Evolutionary conservation across 2,329 filamentous ascomycete species (phyloP).

Genomic region (Pseudogymnoascus sp.): DNA sequence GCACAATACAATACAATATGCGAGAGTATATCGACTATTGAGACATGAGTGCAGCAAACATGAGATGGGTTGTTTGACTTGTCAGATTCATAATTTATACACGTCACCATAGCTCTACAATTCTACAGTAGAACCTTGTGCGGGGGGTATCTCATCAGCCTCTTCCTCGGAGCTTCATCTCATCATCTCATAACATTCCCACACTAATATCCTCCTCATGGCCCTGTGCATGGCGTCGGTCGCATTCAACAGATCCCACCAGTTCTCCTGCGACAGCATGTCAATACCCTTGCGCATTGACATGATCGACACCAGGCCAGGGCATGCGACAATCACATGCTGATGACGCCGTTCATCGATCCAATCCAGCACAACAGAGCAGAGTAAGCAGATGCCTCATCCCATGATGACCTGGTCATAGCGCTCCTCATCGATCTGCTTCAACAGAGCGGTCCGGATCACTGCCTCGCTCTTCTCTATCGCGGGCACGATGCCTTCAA

Average conservation of each 20-base stretch:
- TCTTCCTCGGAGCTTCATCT: not conserved
- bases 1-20: not conserved
- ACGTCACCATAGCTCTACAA: not conserved
- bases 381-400: constrained; percentile 8
- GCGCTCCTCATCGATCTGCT: constrained; percentile 22
- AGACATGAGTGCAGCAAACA: not conserved
- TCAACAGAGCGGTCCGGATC: constrained; percentile 27
- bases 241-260: not conserved
- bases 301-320: not conserved
- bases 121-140: not conserved
- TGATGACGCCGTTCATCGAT: not conserved
- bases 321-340: not conserved
- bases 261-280: not conserved
- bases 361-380: not conserved
- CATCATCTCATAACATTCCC: not conserved
- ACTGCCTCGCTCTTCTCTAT: constrained; percentile 26
- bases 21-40: not conserved
- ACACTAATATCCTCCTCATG: not conserved
- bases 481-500: constrained; percentile 25
- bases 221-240: not conserved
- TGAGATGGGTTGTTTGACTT: not conserved
- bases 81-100: not conserved
- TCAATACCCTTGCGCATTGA: not conserved
- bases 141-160: not conserved
- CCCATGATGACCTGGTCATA: constrained; percentile 29